These are phyloP conservation scores for Phytopythium oedochilum DNA, from an alignment of 352 stramenopile species.

Conservation along the genomic window DNA sequence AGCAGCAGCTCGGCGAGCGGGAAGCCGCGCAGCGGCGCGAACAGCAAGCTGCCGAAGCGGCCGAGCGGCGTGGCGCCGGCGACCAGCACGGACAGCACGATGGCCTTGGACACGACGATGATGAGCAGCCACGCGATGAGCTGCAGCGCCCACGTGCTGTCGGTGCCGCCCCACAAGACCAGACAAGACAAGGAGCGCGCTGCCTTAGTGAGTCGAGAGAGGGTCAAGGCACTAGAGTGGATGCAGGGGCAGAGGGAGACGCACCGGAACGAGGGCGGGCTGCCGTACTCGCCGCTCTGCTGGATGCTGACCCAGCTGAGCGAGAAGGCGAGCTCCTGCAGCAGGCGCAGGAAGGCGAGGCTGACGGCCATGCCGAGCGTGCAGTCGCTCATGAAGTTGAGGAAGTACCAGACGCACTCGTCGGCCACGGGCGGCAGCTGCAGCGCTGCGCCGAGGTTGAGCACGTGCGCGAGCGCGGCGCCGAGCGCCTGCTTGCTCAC, in stretches of 20 bases:
- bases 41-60: slow-evolving; percentile 56
- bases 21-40: slow-evolving; percentile 50
- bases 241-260: not conserved
- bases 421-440: slow-evolving; percentile 73
- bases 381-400: slow-evolving; percentile 80
- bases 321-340: slow-evolving; percentile 68
- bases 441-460: slow-evolving; percentile 67
- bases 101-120: slow-evolving; percentile 77
- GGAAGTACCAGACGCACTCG: slow-evolving; percentile 85
- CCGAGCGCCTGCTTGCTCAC: slow-evolving; percentile 83
- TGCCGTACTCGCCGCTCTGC: slow-evolving; percentile 75
- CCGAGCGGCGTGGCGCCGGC: slow-evolving; percentile 40
- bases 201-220: too few relatives aligned
- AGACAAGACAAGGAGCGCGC: too few relatives aligned
- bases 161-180: too few relatives aligned
- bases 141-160: slow-evolving; percentile 52
- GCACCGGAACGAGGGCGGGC: slow-evolving; percentile 56
- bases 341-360: slow-evolving; percentile 64
- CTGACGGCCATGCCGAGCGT: slow-evolving; percentile 79
- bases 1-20: slow-evolving; percentile 68
- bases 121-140: slow-evolving; percentile 61
- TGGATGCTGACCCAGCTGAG: slow-evolving; percentile 73
- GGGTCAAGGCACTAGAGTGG: too few relatives aligned
- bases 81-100: slow-evolving; percentile 72
- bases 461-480: slow-evolving; percentile 56